Evolutionary conservation across 352 stramenopile genomes (phyloP).

Genomic region (Globisporangium sylvaticum): DNA sequence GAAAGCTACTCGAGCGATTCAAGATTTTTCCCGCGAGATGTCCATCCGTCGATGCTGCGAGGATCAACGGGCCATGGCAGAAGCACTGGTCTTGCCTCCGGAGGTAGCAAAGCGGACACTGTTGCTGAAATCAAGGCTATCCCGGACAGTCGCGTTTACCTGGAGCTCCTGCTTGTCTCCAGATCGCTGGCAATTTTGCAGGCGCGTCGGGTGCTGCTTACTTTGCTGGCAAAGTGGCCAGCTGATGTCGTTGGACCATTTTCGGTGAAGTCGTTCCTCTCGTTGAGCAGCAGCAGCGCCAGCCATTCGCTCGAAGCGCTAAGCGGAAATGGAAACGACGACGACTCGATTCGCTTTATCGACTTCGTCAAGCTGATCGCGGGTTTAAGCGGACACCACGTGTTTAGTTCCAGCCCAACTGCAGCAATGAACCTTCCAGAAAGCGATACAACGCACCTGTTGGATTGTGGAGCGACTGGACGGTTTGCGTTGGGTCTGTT

Average conservation of each 20-base stretch:
- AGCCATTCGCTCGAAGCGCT: background rate
- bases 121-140: constrained; percentile 75
- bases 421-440: constrained; percentile 29
- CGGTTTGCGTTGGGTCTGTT: constrained; percentile 52
- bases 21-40: constrained; percentile 74
- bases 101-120: constrained; percentile 58
- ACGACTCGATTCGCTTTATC: constrained; percentile 52
- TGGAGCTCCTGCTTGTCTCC: constrained; percentile 72
- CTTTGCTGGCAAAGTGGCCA: constrained; percentile 78
- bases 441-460: constrained; percentile 40
- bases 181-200: constrained; percentile 81
- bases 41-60: constrained; percentile 70
- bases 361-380: constrained; percentile 85
- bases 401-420: constrained; percentile 25
- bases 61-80: constrained; percentile 43
- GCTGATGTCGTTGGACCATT: constrained; percentile 50
- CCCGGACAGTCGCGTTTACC: constrained; percentile 71
- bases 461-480: constrained; percentile 55
- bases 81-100: constrained; percentile 35
- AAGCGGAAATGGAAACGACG: constrained; percentile 14
- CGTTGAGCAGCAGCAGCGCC: constrained; percentile 5
- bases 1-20: constrained; percentile 79
- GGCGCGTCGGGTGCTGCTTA: constrained; percentile 65
- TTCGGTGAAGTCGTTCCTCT: constrained; percentile 45
- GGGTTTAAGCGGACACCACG: constrained; percentile 51